Evolutionary conservation across 2,329 filamentous ascomycete species (phyloP), one percentile per base, ranked within the genome.

Genomic region (Ophiocordyceps camponoti-rufipedis): DNA sequence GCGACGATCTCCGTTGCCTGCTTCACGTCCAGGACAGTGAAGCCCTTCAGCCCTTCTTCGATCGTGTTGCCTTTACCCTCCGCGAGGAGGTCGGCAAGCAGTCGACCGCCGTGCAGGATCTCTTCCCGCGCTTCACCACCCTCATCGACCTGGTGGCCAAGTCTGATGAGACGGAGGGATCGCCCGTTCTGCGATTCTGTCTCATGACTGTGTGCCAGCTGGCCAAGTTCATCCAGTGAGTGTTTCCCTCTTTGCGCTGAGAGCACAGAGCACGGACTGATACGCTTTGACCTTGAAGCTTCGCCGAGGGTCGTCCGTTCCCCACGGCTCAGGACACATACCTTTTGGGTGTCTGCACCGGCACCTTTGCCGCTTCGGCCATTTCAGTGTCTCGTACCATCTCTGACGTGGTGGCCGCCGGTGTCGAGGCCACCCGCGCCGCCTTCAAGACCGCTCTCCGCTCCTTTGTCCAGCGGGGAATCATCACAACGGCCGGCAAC

Each of bases 71-170:
- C 12, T 51, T 50, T 9, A 47, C 42, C 12, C 48, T 57, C 5
- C 48, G 54, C 31, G 46, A 50, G 33, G 52, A 56, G 16, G 47
- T 57, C 4, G 54, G 53, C 5, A 28, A 43, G 5, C 47, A 53
- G 12, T 41, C 50, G 8, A 46, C 47, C 1, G 32, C 46, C 4
- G 40, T 48, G 4, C 54, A 55, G 35, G 42, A 42, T 2, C 29
- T 55, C 16, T 57, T 57, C 41, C 55, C 55, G 41, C 51, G 48
- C 3, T 57, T 57, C 41, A 56, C 55, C 1, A 56, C 55, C 1
- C 52, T 57, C 6, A 51, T 55, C 18, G 55, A 57, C 14, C 44
- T 57, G 4, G 47, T 52, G 3, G 50, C 54, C 6, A 54, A 48
- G 28, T 45, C 50, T 4, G 49, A 48, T 8, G 50, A 54, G 13